A percentile compares a stretch with the other conserved stretches of the same genome.
phyloP scores from a whole-genome alignment of 192 early-diverging fungal genomes.

The Coemansia sp. region DNA sequence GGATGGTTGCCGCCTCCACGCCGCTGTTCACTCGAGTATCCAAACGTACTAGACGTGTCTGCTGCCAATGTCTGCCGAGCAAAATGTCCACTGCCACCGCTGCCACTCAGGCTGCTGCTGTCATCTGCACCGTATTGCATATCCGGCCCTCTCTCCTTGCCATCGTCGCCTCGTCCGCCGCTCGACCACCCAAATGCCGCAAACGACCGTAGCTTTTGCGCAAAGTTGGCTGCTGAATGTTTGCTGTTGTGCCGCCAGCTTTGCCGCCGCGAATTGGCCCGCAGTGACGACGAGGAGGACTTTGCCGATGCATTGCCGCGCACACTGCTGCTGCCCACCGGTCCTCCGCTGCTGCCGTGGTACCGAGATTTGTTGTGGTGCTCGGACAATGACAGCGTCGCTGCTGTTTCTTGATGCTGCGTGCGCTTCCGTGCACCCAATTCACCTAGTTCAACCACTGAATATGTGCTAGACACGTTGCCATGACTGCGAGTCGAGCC shows the following conservation, averaged over 20 bases:
- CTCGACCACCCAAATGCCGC: constrained; percentile 44
- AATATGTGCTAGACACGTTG: background rate
- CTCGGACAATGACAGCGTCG: background rate
- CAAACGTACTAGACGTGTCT: background rate
- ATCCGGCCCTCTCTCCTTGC: constrained; percentile 1
- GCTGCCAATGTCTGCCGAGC: background rate
- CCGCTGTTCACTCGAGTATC: background rate
- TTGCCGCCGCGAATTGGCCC: constrained; percentile 18
- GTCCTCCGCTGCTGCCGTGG: background rate
- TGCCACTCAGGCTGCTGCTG: constrained; percentile 3
- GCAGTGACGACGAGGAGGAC: constrained; percentile 39
- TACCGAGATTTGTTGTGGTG: background rate
- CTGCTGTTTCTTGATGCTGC: background rate
- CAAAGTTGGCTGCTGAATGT: constrained; percentile 32
- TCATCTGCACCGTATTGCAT: constrained; percentile 2
- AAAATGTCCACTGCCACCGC: background rate
- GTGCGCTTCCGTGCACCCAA: background rate
- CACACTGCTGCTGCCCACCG: background rate
- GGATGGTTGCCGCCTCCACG: constrained; percentile 3
- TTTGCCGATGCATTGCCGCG: constrained; percentile 28
- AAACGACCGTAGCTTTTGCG: constrained; percentile 49
- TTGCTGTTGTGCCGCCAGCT: constrained; percentile 44
- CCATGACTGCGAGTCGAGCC: constrained; percentile 3
- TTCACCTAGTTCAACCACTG: background rate
- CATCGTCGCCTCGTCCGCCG: constrained; percentile 7